Evolutionary conservation across 768 basidiomycete genomes (phyloP).

Genomic region (Sporobolomyces roseus): DNA sequence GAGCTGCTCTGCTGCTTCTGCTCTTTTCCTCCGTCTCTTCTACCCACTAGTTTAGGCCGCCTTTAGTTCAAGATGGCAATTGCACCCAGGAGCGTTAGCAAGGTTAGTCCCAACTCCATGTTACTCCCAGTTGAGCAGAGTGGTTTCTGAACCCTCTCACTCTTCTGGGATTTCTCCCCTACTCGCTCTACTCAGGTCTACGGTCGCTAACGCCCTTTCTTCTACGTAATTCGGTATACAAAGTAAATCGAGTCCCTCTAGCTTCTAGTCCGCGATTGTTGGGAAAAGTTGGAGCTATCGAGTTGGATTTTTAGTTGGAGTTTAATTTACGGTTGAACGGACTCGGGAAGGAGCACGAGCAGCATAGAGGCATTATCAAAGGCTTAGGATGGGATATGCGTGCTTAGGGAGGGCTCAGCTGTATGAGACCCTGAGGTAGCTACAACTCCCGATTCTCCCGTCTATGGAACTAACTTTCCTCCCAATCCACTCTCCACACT

Average conservation of each 20-base stretch:
- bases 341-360: no score
- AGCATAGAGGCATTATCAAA: background rate
- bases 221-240: no score
- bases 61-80: conserved; percentile 25
- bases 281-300: no score
- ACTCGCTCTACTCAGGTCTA: background rate
- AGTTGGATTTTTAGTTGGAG: no score
- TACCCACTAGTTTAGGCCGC: conserved; percentile 17
- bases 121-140: no score
- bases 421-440: background rate
- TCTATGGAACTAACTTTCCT: background rate
- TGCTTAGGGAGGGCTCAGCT: background rate
- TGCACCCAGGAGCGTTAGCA: conserved; percentile 26
- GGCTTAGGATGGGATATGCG: background rate
- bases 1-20: no score
- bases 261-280: no score
- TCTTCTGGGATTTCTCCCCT: no score
- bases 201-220: background rate
- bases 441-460: background rate
- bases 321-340: no score
- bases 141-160: no score
- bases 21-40: background rate
- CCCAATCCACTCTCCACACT: background rate
- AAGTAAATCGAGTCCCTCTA: no score
- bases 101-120: background rate